Evolutionary conservation across 345 rosid genomes (phyloP).

Genomic region (Pugionium cornutum): DNA sequence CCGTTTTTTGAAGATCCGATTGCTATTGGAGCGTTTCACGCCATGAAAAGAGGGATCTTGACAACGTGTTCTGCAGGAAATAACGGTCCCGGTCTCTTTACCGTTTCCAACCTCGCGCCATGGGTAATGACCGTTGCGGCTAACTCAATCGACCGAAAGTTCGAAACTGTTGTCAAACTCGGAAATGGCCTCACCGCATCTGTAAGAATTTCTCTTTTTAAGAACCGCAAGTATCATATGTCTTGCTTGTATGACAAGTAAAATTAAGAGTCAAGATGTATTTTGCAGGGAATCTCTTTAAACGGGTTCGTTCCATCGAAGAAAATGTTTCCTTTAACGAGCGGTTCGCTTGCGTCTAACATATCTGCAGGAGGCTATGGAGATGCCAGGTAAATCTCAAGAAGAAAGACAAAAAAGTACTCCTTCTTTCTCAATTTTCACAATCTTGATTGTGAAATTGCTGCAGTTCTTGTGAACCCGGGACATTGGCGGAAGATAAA

Average conservation of each 20-base stretch:
- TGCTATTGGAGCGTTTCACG: constrained; percentile 84
- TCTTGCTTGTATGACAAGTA: constrained; percentile 11
- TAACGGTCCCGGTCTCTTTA: constrained; percentile 48
- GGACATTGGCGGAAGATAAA: constrained; percentile 53
- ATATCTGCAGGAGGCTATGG: constrained; percentile 36
- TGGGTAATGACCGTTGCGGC: constrained; percentile 90
- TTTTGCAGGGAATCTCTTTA: constrained; percentile 62
- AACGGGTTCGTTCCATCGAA: constrained; percentile 59
- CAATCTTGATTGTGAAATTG: neutral
- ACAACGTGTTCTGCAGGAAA: constrained; percentile 80
- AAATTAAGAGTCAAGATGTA: neutral
- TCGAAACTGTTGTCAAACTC: constrained; percentile 52
- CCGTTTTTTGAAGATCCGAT: constrained; percentile 59
- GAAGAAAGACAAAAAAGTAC: neutral
- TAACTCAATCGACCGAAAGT: constrained; percentile 61
- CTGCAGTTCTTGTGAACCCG: constrained; percentile 59
- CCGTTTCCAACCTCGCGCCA: constrained; percentile 72
- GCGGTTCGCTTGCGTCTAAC: constrained; percentile 61
- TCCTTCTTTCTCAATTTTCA: neutral
- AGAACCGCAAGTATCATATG: constrained; percentile 2
- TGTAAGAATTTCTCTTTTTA: constrained; percentile 38
- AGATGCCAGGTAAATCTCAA: constrained; percentile 50
- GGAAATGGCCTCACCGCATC: constrained; percentile 52
- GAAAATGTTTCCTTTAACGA: constrained; percentile 60
- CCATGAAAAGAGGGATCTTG: constrained; percentile 71